A percentile compares a stretch with the other conserved stretches of the same genome.
Evolutionary conservation across 106 monocot species (phyloP).

Genomic region (Hemerocallis citrina): DNA sequence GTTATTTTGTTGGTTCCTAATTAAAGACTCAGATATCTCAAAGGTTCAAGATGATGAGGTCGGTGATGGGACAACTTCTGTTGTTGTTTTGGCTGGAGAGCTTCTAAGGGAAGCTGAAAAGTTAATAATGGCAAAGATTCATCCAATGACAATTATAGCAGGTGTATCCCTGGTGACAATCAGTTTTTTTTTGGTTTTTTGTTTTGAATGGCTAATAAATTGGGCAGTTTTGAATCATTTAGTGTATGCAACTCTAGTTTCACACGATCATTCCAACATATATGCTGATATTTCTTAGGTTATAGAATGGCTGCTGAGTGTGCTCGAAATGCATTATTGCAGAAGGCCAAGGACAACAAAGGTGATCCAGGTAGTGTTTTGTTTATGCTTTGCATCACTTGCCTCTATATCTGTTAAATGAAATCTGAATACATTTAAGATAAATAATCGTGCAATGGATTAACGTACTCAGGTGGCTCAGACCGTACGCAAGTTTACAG

Average conservation of each 20-base stretch:
- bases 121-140: constrained; percentile 53
- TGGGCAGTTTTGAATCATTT: neutral
- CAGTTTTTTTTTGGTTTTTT: neutral
- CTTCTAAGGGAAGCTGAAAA: constrained; percentile 76
- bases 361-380: constrained; percentile 37
- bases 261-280: neutral
- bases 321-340: constrained; percentile 37
- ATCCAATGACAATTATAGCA: constrained; percentile 83
- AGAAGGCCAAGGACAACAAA: constrained; percentile 55
- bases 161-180: constrained; percentile 15
- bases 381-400: neutral
- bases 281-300: constrained; percentile 25
- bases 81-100: constrained; percentile 79
- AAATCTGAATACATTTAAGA: neutral
- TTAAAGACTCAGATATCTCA: constrained; percentile 44
- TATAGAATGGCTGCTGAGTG: constrained; percentile 72
- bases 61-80: constrained; percentile 80
- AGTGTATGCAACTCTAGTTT: neutral
- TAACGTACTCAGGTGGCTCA: no score
- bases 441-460: no score
- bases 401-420: neutral
- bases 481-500: no score
- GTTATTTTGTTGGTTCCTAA: constrained; percentile 30
- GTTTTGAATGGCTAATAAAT: neutral
- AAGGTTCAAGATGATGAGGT: constrained; percentile 92